These are phyloP conservation scores for Syzygium jambos DNA, from an alignment of 345 rosid genomes.

Conservation along the genomic window DNA sequence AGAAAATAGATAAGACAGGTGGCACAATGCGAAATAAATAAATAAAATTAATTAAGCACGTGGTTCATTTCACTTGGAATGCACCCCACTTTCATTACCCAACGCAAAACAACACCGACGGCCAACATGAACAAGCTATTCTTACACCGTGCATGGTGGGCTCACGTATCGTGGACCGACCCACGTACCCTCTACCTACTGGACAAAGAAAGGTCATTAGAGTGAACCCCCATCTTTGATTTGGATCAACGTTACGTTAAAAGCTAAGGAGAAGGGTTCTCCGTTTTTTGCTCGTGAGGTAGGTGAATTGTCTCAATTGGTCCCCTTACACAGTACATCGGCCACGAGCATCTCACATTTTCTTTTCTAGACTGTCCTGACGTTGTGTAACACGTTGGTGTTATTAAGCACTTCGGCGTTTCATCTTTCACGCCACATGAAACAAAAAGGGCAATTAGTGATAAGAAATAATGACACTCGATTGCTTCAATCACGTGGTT, in stretches of 20 bases:
- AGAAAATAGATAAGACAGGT: too few relatives aligned
- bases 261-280: too few relatives aligned
- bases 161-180: neutral
- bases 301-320: neutral
- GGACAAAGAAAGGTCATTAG: neutral
- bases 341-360: neutral
- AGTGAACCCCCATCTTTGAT: neutral
- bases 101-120: too few relatives aligned
- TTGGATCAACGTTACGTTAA: neutral
- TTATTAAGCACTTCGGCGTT: neutral
- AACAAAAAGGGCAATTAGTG: neutral
- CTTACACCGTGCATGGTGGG: neutral
- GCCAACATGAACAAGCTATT: too few relatives aligned
- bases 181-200: too few relatives aligned
- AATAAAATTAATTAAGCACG: neutral
- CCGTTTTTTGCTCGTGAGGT: neutral
- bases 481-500: neutral
- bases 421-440: neutral
- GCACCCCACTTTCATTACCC: neutral
- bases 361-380: neutral
- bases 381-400: accelerated
- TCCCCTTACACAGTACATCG: neutral
- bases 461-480: accelerated
- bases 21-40: neutral
- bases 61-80: neutral